Base-by-base conservation (phyloP, 306 rosid species). In the Ceratonia siliqua region DNA sequence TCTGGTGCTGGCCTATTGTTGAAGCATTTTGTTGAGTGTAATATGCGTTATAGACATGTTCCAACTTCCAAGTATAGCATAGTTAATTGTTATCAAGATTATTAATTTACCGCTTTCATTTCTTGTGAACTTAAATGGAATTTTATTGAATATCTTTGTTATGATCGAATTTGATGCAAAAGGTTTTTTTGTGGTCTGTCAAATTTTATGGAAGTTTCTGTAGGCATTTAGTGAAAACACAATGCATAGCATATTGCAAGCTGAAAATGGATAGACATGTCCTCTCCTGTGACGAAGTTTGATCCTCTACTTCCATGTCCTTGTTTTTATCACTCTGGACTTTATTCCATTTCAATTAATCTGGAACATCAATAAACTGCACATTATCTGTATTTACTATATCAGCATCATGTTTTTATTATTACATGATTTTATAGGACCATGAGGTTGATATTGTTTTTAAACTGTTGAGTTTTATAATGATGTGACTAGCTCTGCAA, bases 371-470 rank as follows among this genome's bases (percentile, higher is more conserved):
- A 25, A 13, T 38, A n/a, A 50, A 33, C 39, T 72, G 46, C 39
- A 27, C 36, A 14, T 75, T 20, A 57, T 30, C 27, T 57, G 42
- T 28, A 17, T 22, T 43, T 38, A 33, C 17, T 49, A 27, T 38
- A 25, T 39, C 12, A 18, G 39, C 80, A 6, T 30, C 32, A 6
- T 21, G 17, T 12, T 68, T 71, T 66, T 65, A 43, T 52, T 39
- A 38, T 57, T 66, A 28, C n/a, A 66, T 64, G 52, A 56, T 74
- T 42, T 24, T 56, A 25, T 53, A 35, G 48, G 32, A 20, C 17
- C 55, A 18, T 50, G 72, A 41, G 24, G 63, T 79, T 48, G 70
- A 49, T 72, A 15, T 24, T 61, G 50, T 33, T 61, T 72, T 84
- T 20, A 17, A 10, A 55, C 32, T 17, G 12, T 45, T 67, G 22